Evolutionary conservation across 1,139 yeast species (phyloP).

Genomic region (Magnusiomyces magnusii): DNA sequence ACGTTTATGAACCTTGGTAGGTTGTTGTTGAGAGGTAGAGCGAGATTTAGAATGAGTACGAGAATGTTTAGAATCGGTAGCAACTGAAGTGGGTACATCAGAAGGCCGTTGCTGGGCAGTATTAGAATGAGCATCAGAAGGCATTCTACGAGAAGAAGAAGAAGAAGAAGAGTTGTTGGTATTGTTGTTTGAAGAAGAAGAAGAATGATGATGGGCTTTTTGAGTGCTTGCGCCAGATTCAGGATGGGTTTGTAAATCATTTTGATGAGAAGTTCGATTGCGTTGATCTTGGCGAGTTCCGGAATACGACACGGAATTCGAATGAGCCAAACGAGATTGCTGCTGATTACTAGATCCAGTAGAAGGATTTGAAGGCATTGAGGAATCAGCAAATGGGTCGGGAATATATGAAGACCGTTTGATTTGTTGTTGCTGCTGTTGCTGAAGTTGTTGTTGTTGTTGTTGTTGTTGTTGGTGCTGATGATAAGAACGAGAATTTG

Average conservation of each 20-base stretch:
- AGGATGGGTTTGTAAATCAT: too few relatives aligned
- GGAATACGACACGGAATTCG: neutral
- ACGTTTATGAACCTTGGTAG: constrained; percentile 39
- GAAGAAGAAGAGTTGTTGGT: neutral
- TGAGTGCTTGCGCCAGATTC: too few relatives aligned
- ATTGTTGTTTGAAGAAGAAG: neutral
- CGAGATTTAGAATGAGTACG: neutral
- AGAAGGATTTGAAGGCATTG: neutral
- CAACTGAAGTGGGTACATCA: neutral
- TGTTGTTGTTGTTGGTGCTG: too few relatives aligned
- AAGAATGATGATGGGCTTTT: too few relatives aligned
- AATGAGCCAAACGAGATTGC: neutral
- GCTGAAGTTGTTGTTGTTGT: too few relatives aligned
- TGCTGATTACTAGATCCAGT: neutral
- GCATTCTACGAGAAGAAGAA: neutral
- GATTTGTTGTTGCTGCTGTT: neutral
- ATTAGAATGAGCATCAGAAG: neutral
- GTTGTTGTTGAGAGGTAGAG: neutral
- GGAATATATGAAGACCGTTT: neutral
- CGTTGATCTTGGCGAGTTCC: neutral
- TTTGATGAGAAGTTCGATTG: neutral
- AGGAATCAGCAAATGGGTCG: neutral
- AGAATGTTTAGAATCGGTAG: neutral
- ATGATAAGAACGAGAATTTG: neutral
- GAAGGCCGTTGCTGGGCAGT: neutral